Conservation (phyloP, 345 rosid species). For the Mallotus nudiflorus region DNA sequence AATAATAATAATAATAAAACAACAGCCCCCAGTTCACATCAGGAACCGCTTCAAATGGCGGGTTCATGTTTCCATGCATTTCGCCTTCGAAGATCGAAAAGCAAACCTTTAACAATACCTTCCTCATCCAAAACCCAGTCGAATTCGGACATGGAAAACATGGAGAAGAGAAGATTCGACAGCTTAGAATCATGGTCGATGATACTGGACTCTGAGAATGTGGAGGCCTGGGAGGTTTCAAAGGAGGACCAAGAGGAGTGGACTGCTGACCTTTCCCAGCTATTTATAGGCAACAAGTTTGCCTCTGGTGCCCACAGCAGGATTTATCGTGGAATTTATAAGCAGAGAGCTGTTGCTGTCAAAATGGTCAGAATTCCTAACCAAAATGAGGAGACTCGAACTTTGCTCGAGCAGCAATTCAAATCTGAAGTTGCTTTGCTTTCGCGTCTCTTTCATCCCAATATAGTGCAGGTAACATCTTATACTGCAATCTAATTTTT, state of each 20-base stretch:
- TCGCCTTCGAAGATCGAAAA: conserved; percentile 56
- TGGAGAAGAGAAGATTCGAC: conserved; percentile 92
- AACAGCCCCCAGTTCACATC: background rate
- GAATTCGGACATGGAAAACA: conserved; percentile 63
- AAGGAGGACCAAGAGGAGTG: conserved; percentile 92
- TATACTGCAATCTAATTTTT: too few relatives aligned
- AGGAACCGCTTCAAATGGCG: conserved; percentile 41
- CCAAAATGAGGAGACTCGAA: conserved; percentile 75
- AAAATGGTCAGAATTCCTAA: conserved; percentile 97
- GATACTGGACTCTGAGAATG: conserved; percentile 93
- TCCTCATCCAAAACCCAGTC: conserved; percentile 54
- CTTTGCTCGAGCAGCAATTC: conserved; percentile 88
- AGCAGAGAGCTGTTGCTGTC: conserved; percentile 96
- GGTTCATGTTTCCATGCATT: conserved; percentile 74
- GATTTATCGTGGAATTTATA: conserved; percentile 92
- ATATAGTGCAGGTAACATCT: conserved; percentile 62
- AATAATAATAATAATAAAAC: background rate
- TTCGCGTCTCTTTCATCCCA: conserved; percentile 92
- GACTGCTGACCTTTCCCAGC: conserved; percentile 98
- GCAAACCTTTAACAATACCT: conserved; percentile 43
- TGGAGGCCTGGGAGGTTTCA: conserved; percentile 89
- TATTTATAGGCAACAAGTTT: conserved; percentile 94
- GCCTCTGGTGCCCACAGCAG: conserved; percentile 96
- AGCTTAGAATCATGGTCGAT: conserved; percentile 98
- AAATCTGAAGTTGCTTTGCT: conserved; percentile 95